phyloP scores from a whole-genome alignment of 306 rosid genomes.

The Cicer pinnatifidum region DNA sequence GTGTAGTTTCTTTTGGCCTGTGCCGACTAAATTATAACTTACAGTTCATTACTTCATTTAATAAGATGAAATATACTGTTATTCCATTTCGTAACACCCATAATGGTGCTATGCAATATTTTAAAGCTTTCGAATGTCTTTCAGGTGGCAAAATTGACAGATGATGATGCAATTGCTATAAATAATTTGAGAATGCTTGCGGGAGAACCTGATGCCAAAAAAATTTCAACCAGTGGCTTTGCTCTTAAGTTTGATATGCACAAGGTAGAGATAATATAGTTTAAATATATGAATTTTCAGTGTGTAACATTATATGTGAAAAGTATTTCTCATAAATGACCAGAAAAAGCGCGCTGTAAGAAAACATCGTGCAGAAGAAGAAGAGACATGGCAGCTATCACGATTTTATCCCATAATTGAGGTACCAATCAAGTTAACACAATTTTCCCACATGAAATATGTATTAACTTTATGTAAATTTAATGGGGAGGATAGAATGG shows the following conservation, averaged over 20 bases:
- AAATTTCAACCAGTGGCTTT: slow-evolving; percentile 60
- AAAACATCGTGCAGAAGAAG: slow-evolving; percentile 74
- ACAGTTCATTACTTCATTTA: slow-evolving; percentile 22
- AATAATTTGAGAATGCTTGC: slow-evolving; percentile 77
- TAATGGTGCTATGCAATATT: slow-evolving; percentile 30
- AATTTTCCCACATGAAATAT: slow-evolving; percentile 16
- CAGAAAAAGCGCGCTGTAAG: slow-evolving; percentile 87
- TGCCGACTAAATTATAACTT: slow-evolving; percentile 31
- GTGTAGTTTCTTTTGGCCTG: slow-evolving; percentile 52
- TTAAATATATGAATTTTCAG: slow-evolving; percentile 14
- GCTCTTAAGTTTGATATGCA: slow-evolving; percentile 84
- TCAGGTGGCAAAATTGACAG: slow-evolving; percentile 82
- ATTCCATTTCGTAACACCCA: slow-evolving; percentile 11
- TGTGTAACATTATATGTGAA: slow-evolving; percentile 40
- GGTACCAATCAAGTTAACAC: slow-evolving; percentile 55
- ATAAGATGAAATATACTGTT: slow-evolving; percentile 10
- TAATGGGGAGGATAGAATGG: slow-evolving; percentile 9
- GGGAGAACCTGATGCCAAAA: slow-evolving; percentile 67
- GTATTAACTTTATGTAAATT: slow-evolving; percentile 28
- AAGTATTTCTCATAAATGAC: slow-evolving; percentile 37
- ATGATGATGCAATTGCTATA: slow-evolving; percentile 77
- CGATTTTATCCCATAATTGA: slow-evolving; percentile 93
- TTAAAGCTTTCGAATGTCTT: slow-evolving; percentile 39
- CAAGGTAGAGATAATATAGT: slow-evolving; percentile 56
- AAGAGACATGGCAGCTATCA: slow-evolving; percentile 80